Evolutionary conservation across 352 stramenopile species (phyloP).

Genomic region (Phytophthora ohioensis): DNA sequence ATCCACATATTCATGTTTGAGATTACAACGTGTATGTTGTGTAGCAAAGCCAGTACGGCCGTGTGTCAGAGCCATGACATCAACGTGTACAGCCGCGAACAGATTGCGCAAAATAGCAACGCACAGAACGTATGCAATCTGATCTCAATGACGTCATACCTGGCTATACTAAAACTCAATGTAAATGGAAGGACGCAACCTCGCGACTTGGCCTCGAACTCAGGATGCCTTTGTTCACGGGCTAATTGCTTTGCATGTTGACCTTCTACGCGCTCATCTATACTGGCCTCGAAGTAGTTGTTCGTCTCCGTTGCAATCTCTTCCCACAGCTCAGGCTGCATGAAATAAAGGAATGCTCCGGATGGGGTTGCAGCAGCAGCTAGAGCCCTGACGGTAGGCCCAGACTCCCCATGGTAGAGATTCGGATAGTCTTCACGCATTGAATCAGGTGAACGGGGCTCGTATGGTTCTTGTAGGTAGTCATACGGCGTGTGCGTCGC

Average conservation of each 20-base stretch:
- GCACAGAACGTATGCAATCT: background rate
- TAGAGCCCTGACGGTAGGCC: background rate
- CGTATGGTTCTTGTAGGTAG: background rate
- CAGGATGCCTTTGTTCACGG: background rate
- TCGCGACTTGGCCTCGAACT: background rate
- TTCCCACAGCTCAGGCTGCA: slow-evolving; percentile 5
- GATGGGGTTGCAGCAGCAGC: background rate
- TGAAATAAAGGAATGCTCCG: slow-evolving; percentile 4
- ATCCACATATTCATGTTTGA: background rate
- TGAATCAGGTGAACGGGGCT: background rate
- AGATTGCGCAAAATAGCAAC: background rate
- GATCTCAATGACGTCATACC: background rate
- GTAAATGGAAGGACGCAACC: background rate
- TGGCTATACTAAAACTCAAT: slow-evolving; percentile 1
- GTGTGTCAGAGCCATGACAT: background rate
- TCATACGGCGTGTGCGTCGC: background rate
- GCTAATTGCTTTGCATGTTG: slow-evolving; percentile 1
- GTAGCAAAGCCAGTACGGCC: background rate
- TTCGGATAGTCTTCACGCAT: too few species aligned
- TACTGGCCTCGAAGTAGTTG: background rate
- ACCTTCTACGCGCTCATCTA: background rate
- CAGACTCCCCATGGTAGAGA: too few species aligned
- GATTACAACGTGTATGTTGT: background rate
- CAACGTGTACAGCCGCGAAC: background rate
- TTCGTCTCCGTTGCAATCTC: background rate